Evolutionary conservation across 768 basidiomycete species (phyloP).

Genomic region (Lentinus brumalis): DNA sequence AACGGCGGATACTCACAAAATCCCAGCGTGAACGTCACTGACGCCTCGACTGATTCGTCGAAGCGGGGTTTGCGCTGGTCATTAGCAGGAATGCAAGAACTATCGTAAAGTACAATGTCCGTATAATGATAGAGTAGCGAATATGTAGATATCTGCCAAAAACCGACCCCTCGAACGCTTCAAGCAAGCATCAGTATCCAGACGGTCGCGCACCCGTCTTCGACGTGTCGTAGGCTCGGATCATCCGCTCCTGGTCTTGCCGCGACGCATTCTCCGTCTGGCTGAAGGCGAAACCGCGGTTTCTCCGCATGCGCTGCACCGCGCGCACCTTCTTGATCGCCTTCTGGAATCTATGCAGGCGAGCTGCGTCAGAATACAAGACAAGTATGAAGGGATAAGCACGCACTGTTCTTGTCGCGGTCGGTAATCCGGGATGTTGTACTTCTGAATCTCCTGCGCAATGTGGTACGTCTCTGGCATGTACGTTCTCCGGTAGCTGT

Average conservation of each 20-base stretch:
- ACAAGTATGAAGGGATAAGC: neutral
- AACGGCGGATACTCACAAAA: too few species aligned
- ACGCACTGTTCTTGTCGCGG: slow-evolving; percentile 96
- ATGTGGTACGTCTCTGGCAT: slow-evolving; percentile 93
- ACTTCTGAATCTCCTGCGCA: slow-evolving; percentile 98
- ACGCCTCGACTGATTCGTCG: too few species aligned
- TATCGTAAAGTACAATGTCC: slow-evolving; percentile 29
- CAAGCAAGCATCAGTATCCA: slow-evolving; percentile 49
- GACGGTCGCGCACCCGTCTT: slow-evolving; percentile 70
- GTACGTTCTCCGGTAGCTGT: slow-evolving; percentile 89
- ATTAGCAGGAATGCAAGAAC: neutral
- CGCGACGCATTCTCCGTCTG: slow-evolving; percentile 87
- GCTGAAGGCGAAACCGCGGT: slow-evolving; percentile 97
- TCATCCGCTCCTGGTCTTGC: slow-evolving; percentile 86
- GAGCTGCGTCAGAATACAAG: slow-evolving; percentile 4
- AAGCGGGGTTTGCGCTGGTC: too few species aligned
- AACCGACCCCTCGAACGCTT: too few species aligned
- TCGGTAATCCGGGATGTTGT: slow-evolving; percentile 95
- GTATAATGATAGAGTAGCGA: slow-evolving; percentile 24
- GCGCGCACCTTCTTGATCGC: slow-evolving; percentile 99
- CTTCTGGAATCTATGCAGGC: slow-evolving; percentile 79
- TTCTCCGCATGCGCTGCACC: slow-evolving; percentile 93
- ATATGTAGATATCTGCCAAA: neutral
- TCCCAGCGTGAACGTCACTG: too few species aligned
- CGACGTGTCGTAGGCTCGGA: slow-evolving; percentile 87